These are phyloP conservation scores for Xanthoceras sorbifolium DNA, from an alignment of 345 rosid species.

Conservation along the genomic window DNA sequence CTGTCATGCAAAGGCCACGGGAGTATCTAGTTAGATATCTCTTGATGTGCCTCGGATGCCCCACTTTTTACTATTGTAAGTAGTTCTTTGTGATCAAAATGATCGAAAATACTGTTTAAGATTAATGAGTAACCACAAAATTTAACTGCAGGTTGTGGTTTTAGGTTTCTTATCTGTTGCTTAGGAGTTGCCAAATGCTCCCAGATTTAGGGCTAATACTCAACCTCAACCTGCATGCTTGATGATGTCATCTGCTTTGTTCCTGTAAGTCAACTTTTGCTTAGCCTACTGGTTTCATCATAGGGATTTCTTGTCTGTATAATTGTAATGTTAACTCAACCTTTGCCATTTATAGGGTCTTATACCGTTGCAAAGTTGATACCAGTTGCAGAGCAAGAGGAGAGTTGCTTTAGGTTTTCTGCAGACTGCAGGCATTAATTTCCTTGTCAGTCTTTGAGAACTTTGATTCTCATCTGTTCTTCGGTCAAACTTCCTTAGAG, in stretches of 20 bases:
- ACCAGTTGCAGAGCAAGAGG: constrained; percentile 20
- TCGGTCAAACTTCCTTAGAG: neutral
- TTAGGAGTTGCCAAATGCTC: constrained; percentile 54
- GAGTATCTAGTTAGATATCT: constrained; percentile 15
- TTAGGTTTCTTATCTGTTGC: constrained; percentile 47
- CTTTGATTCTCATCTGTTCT: constrained; percentile 5
- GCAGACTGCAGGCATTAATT: constrained; percentile 20
- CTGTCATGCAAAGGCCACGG: constrained; percentile 5
- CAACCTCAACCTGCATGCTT: constrained; percentile 52
- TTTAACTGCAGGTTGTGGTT: constrained; percentile 56
- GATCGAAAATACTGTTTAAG: constrained; percentile 28
- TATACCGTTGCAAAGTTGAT: constrained; percentile 25
- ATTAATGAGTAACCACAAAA: constrained; percentile 33
- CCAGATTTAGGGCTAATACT: constrained; percentile 50
- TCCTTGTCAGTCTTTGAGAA: neutral
- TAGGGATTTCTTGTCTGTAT: constrained; percentile 42
- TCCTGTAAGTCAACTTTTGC: constrained; percentile 52
- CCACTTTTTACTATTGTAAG: constrained; percentile 20
- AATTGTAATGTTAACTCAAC: constrained; percentile 30
- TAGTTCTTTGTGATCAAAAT: constrained; percentile 32
- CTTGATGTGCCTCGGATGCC: constrained; percentile 14
- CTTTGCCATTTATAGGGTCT: constrained; percentile 37
- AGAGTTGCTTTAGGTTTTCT: constrained; percentile 30
- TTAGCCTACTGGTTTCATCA: constrained; percentile 43
- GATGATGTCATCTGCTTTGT: constrained; percentile 50